A percentile compares a stretch with the other conserved stretches of the same genome.
phyloP scores from a whole-genome alignment of 768 basidiomycete species.

The Leccinum rimulosum region DNA sequence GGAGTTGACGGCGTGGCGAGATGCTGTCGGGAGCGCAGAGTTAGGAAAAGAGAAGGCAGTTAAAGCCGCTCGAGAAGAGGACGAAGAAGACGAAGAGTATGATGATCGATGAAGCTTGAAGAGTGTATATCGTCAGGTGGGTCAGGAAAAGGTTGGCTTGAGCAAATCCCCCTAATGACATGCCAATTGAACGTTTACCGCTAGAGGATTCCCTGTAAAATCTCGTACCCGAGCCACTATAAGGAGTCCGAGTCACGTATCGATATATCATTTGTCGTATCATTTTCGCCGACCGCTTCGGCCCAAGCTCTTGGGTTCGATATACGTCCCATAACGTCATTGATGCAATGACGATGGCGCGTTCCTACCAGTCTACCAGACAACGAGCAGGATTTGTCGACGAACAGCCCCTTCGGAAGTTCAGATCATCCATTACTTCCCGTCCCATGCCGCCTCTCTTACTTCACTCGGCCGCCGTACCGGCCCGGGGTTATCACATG shows the following conservation, averaged over 20 bases:
- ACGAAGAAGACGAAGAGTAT: constrained; percentile 47
- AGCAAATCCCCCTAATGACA: background rate
- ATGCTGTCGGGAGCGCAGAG: constrained; percentile 66
- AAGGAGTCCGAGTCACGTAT: background rate
- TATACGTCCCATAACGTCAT: too few relatives aligned
- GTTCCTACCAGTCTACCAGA: background rate
- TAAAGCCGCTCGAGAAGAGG: constrained; percentile 42
- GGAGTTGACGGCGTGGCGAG: constrained; percentile 73
- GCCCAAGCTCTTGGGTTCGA: background rate
- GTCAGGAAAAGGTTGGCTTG: background rate
- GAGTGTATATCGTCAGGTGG: background rate
- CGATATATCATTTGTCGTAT: background rate
- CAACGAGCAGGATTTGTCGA: background rate
- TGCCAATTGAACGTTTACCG: too few relatives aligned
- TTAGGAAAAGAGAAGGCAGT: constrained; percentile 52
- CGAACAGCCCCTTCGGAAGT: background rate
- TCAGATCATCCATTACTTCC: background rate
- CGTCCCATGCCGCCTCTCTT: background rate
- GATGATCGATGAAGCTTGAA: constrained; percentile 20
- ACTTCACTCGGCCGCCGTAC: background rate
- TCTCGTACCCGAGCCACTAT: too few relatives aligned
- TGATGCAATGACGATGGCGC: background rate
- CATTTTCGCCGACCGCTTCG: background rate
- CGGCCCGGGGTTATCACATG: background rate
- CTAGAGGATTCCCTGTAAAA: too few relatives aligned